Conservation (phyloP, 2,329 filamentous ascomycete genomes). For the Trichophyton equinum region DNA sequence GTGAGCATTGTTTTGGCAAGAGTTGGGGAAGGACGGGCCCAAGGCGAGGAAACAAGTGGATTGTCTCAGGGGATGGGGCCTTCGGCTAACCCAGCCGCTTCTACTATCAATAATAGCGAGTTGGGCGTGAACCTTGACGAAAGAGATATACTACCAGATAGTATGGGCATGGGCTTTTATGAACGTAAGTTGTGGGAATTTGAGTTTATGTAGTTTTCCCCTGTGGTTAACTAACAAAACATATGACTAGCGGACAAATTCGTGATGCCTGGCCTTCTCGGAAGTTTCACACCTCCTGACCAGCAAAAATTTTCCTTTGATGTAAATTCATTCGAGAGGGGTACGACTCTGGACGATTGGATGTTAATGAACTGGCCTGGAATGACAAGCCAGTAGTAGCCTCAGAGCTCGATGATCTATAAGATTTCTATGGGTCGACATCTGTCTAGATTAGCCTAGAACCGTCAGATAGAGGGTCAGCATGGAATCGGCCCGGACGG, state of each 20-base stretch:
- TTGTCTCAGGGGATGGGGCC: neutral
- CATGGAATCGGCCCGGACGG: neutral
- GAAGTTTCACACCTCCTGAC: neutral
- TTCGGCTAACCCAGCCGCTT: neutral
- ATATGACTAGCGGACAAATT: neutral
- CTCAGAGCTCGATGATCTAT: no score
- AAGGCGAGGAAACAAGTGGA: neutral
- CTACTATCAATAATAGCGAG: neutral
- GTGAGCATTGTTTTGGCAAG: neutral
- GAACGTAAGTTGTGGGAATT: neutral
- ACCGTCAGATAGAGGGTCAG: neutral
- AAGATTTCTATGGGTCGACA: neutral
- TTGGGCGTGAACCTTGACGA: neutral
- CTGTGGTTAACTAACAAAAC: neutral
- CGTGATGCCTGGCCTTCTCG: neutral
- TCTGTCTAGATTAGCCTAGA: neutral
- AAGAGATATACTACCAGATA: neutral
- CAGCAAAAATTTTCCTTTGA: neutral
- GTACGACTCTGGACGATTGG: neutral
- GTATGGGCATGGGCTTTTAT: neutral
- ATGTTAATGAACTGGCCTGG: neutral
- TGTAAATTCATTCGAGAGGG: neutral
- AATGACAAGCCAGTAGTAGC: neutral
- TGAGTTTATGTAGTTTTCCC: neutral
- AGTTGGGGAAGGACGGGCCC: neutral